phyloP scores from a whole-genome alignment of 371 early-diverging fungal genomes.

The Apophysomyces trapeziformis region DNA sequence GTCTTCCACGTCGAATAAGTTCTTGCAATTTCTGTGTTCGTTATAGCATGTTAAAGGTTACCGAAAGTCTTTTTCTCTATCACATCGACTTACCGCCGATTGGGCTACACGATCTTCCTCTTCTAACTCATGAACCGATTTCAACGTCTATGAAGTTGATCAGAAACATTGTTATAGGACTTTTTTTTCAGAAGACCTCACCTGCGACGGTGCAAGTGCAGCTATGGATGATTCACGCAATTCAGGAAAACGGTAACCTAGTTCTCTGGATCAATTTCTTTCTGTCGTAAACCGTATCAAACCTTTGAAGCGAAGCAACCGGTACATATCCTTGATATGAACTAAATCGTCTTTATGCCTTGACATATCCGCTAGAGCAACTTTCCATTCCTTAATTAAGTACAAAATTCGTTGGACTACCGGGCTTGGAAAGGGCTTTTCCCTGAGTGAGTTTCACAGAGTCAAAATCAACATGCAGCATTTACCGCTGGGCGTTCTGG shows the following conservation, averaged over 20 bases:
- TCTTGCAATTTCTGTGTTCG: slow-evolving; percentile 92
- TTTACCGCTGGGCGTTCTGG: slow-evolving; percentile 87
- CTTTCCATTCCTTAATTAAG: slow-evolving; percentile 93
- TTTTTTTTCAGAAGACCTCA: not conserved
- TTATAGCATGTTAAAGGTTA: not conserved
- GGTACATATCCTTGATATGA: slow-evolving; percentile 94
- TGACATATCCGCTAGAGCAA: slow-evolving; percentile 83
- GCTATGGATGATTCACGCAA: slow-evolving; percentile 29
- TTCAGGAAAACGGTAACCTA: slow-evolving; percentile 36
- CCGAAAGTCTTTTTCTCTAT: not conserved
- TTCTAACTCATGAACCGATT: slow-evolving; percentile 93
- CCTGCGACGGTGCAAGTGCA: slow-evolving; percentile 30
- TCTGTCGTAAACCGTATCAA: slow-evolving; percentile 17
- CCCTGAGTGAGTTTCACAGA: not conserved
- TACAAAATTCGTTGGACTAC: slow-evolving; percentile 89
- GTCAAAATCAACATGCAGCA: slow-evolving; percentile 2
- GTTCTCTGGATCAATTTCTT: not conserved
- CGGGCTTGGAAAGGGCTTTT: slow-evolving; percentile 55
- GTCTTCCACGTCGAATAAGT: slow-evolving; percentile 93
- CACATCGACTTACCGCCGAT: slow-evolving; percentile 69
- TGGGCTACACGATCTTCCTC: slow-evolving; percentile 92
- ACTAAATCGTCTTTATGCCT: slow-evolving; percentile 91
- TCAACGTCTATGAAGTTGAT: slow-evolving; percentile 52
- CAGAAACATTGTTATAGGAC: not conserved
- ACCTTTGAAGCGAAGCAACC: slow-evolving; percentile 85